Conservation (phyloP, 2,329 filamentous ascomycete species). For the Ophiostoma angusticollis region DNA sequence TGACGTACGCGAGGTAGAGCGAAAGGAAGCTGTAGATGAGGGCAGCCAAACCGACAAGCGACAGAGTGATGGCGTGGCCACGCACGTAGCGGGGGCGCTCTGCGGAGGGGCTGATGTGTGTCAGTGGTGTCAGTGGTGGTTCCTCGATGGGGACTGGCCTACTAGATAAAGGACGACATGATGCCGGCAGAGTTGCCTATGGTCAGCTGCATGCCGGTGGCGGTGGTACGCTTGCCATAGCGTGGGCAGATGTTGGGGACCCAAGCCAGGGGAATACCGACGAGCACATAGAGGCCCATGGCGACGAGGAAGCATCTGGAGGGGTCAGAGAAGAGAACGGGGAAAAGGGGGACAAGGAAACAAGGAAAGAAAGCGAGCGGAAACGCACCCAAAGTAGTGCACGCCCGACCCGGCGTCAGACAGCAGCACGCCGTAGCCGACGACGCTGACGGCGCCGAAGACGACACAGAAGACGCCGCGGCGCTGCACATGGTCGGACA, state of each 20-base stretch:
- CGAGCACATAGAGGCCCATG: slow-evolving; percentile 52
- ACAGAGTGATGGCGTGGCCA: slow-evolving; percentile 49
- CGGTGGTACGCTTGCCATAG: slow-evolving; percentile 54
- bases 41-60: slow-evolving; percentile 42
- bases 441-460: slow-evolving; percentile 48
- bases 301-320: slow-evolving; percentile 72
- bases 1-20: too few species aligned
- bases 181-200: slow-evolving; percentile 11
- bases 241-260: slow-evolving; percentile 56
- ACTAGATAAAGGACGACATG: slow-evolving; percentile 11
- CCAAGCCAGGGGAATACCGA: slow-evolving; percentile 45
- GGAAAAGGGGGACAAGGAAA: too few species aligned
- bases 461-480: slow-evolving; percentile 52
- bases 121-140: too few species aligned
- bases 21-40: slow-evolving; percentile 41
- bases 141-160: too few species aligned
- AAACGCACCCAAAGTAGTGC: slow-evolving; percentile 57
- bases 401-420: slow-evolving; percentile 46
- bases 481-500: slow-evolving; percentile 55
- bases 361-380: too few species aligned
- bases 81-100: slow-evolving; percentile 41
- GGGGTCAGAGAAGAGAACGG: too few species aligned
- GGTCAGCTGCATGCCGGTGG: slow-evolving; percentile 12
- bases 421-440: slow-evolving; percentile 58
- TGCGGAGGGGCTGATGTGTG: too few species aligned